Percentiles rank a stretch among this genome's conserved stretches.
These are phyloP conservation scores for Paracorniculantispora psalliotae DNA, from an alignment of 2,329 filamentous ascomycete genomes.

Conservation along the genomic window DNA sequence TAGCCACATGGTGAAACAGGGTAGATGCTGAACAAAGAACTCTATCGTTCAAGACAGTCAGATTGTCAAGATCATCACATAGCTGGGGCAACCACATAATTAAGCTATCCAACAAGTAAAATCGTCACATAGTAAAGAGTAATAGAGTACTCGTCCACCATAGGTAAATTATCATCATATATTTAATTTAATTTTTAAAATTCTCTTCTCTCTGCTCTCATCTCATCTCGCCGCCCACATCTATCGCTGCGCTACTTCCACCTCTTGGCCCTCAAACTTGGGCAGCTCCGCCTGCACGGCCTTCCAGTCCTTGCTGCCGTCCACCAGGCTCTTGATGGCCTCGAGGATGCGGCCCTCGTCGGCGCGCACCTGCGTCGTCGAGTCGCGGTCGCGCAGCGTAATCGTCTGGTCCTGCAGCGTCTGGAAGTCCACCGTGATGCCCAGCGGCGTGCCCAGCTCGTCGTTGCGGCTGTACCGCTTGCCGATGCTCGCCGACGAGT, in stretches of 20 bases:
- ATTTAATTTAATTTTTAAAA: constrained; percentile 5
- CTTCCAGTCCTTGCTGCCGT: constrained; percentile 51
- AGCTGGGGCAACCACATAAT: no score
- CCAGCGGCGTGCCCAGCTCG: constrained; percentile 89
- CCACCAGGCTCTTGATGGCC: constrained; percentile 57
- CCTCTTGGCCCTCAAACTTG: constrained; percentile 74
- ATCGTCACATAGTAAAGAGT: no score
- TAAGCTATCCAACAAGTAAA: no score
- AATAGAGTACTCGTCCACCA: no score
- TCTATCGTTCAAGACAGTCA: no score
- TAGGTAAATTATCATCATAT: constrained; percentile 13
- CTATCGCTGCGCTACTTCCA: constrained; percentile 37
- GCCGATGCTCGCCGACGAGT: constrained; percentile 86
- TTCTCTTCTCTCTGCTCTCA: neutral
- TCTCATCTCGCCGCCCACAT: neutral
- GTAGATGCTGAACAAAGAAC: no score
- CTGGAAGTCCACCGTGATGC: constrained; percentile 94
- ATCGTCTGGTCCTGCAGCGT: constrained; percentile 81
- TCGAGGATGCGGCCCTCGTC: constrained; percentile 73
- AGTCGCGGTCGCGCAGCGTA: constrained; percentile 86
- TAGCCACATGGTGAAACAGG: no score
- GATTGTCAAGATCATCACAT: no score
- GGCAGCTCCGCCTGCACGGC: constrained; percentile 76
- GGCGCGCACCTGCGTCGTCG: constrained; percentile 83
- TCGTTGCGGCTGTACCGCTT: constrained; percentile 94